Evolutionary conservation across 306 rosid species (phyloP).

Genomic region (Malus fusca): DNA sequence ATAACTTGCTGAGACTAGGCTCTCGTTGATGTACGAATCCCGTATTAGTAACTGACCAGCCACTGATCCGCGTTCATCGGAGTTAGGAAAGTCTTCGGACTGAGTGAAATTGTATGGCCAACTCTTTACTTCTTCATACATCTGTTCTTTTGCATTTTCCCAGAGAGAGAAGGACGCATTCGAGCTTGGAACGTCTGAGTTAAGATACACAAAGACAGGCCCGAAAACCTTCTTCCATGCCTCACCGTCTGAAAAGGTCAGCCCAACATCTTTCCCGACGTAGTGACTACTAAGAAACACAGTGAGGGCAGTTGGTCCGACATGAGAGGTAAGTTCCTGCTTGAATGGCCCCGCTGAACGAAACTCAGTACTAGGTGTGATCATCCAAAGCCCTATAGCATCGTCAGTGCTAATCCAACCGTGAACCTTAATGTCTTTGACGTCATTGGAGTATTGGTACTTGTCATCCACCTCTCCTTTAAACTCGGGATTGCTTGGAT

Average conservation of each 20-base stretch:
- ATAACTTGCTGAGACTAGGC: conserved; percentile 13
- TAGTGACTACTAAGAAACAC: conserved; percentile 85
- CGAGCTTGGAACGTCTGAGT: conserved; percentile 21
- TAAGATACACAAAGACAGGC: conserved; percentile 60
- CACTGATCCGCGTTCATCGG: conserved; percentile 49
- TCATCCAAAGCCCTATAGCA: conserved; percentile 65
- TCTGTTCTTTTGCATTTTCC: conserved; percentile 57
- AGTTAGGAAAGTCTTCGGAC: conserved; percentile 42
- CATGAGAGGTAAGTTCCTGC: conserved; percentile 91
- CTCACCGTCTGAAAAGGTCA: conserved; percentile 48
- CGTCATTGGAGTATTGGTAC: conserved; percentile 57
- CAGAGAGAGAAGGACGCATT: conserved; percentile 26
- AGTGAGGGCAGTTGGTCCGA: conserved; percentile 59
- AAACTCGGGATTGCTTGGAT: conserved; percentile 25
- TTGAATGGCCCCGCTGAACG: conserved; percentile 61
- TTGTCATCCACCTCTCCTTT: conserved; percentile 93
- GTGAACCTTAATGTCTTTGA: conserved; percentile 45
- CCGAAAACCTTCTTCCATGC: conserved; percentile 75
- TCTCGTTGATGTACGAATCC: conserved; percentile 20
- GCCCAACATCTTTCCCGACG: conserved; percentile 28
- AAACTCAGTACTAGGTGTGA: conserved; percentile 73
- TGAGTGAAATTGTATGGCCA: conserved; percentile 75
- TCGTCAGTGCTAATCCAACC: conserved; percentile 55
- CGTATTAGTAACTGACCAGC: conserved; percentile 36
- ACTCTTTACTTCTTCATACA: conserved; percentile 32